Conservation (phyloP, 2,329 filamentous ascomycete species). For the Clonostachys solani region DNA sequence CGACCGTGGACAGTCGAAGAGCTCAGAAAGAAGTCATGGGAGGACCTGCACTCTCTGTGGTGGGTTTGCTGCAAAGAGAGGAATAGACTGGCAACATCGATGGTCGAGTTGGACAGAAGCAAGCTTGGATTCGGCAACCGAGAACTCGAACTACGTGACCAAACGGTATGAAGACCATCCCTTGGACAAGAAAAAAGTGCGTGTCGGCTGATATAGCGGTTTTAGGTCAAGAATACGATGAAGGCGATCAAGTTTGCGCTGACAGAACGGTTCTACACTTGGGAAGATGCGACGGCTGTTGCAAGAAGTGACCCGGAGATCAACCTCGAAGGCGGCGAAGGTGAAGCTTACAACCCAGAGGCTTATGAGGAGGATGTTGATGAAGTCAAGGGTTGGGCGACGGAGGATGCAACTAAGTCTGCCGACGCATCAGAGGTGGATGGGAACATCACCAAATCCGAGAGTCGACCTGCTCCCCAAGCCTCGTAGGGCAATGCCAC, state of each 20-base stretch:
- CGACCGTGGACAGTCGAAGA: conserved; percentile 83
- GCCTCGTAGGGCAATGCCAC: too few species aligned
- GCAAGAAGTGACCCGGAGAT: conserved; percentile 66
- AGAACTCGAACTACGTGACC: conserved; percentile 61
- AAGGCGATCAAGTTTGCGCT: conserved; percentile 77
- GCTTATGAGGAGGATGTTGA: conserved; percentile 27
- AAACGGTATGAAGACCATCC: conserved; percentile 48
- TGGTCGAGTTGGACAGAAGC: conserved; percentile 61
- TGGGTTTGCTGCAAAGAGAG: conserved; percentile 91
- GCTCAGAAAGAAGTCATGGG: conserved; percentile 85
- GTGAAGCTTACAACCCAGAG: conserved; percentile 43
- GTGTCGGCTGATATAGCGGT: background rate
- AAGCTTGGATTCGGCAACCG: conserved; percentile 69
- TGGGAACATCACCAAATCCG: too few species aligned
- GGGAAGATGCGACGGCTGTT: conserved; percentile 69
- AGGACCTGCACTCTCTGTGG: conserved; percentile 88
- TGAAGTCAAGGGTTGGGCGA: background rate
- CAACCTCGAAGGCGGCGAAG: conserved; percentile 41
- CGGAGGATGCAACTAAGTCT: too few species aligned
- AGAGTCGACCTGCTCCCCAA: too few species aligned
- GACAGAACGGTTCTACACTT: conserved; percentile 85
- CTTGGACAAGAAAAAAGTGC: background rate
- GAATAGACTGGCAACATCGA: conserved; percentile 81
- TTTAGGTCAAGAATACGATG: conserved; percentile 73
- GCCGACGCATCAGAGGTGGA: too few species aligned